Evolutionary conservation across 2,329 filamentous ascomycete genomes (phyloP), one percentile per base, ranked within the genome.

Genomic region (Pseudogymnoascus pannorum): DNA sequence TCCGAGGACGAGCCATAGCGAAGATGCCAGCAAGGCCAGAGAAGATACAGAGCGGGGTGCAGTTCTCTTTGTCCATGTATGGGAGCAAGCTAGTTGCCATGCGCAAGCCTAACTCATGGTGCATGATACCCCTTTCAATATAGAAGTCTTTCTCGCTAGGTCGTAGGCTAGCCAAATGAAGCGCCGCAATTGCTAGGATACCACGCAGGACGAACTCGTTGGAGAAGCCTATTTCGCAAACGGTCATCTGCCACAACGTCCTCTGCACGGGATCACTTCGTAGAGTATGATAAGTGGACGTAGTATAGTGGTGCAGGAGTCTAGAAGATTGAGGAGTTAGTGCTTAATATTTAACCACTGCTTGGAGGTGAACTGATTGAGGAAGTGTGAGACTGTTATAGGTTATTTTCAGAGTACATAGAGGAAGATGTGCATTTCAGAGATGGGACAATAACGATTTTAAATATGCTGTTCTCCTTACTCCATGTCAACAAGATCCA

Each of bases 171-270:
- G 51, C 54, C 5, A 65, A 24, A 58, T 63, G 63, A 6, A 61
- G 20, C 2, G 63, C 61, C 7, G 59, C 29, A 24, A 60, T 5
- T 3, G 59, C 26, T 5, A 66, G 60, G 18, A 65, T 59, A 5
- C 65, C 65, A 31, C 58, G 62, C 8, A 61, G 54, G 2, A 66
- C 58, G 38, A 64, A 66, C 3, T n/a, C 7, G 20, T 64, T 26
- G 5, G 16, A 22, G 59, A 60, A 54, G 8, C 38, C 59, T 1
- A 65, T n/a, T 9, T 44, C 7, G 1, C 57, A 38, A 29, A 65
- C 18, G 1, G 16, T 26, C 4, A 16, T 42, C 31, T 63, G 60
- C 65, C 65, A 66, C 2, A 62, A 31, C 11, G 33, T 54, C 12
- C 36, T 29, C 29, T 61, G 36, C 12, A 16, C 22, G 7, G 58